Conservation (phyloP, 148 eudicot genomes). For the Silene conica region DNA sequence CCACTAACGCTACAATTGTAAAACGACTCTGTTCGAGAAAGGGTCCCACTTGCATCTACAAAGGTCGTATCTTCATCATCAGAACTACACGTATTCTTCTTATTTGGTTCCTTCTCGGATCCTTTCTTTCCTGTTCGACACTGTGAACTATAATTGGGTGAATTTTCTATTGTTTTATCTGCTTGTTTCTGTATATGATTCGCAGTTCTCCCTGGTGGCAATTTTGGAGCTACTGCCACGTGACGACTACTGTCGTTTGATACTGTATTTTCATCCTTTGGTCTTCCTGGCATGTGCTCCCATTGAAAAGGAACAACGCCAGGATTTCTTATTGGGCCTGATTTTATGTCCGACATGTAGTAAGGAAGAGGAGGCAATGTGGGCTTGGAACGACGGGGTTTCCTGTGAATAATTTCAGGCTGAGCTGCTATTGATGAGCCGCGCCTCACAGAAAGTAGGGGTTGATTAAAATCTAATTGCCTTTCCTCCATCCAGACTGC, state of each 20-base stretch:
- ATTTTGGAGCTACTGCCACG: constrained; percentile 52
- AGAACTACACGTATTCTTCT: constrained; percentile 33
- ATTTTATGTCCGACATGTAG: constrained; percentile 61
- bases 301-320: constrained; percentile 77
- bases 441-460: constrained; percentile 79
- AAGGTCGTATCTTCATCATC: constrained; percentile 45
- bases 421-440: constrained; percentile 33
- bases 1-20: constrained; percentile 74
- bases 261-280: constrained; percentile 44
- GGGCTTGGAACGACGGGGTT: constrained; percentile 23
- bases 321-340: constrained; percentile 73
- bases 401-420: constrained; percentile 28
- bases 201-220: constrained; percentile 65
- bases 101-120: constrained; percentile 25
- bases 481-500: constrained; percentile 51
- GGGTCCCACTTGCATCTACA: constrained; percentile 62
- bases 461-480: constrained; percentile 55
- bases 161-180: too few relatives aligned
- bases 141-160: too few relatives aligned
- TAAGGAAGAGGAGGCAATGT: constrained; percentile 42
- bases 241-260: constrained; percentile 22
- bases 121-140: constrained; percentile 11
- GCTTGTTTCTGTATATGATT: too few relatives aligned
- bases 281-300: constrained; percentile 82
- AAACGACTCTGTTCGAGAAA: constrained; percentile 62